Evolutionary conservation across 2,329 filamentous ascomycete species (phyloP).

Genomic region (Escovopsis weberi): DNA sequence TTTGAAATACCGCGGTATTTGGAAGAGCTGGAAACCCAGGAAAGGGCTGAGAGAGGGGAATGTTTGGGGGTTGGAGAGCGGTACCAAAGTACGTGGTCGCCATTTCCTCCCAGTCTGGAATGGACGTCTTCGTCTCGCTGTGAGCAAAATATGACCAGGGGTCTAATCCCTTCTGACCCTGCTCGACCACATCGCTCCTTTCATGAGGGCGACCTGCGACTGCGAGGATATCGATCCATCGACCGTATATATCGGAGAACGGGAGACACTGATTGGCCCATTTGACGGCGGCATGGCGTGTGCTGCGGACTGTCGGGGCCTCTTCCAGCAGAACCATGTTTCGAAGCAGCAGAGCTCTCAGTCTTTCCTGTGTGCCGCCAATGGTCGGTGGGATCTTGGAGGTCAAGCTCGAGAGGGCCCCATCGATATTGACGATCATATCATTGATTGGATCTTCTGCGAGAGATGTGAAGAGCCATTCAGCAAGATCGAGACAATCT

Average conservation of each 20-base stretch:
- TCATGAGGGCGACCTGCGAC: constrained; percentile 51
- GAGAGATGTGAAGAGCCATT: constrained; percentile 74
- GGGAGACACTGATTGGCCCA: constrained; percentile 82
- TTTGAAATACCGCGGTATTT: constrained; percentile 21
- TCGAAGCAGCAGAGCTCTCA: constrained; percentile 45
- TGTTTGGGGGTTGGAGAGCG: constrained; percentile 15
- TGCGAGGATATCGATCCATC: constrained; percentile 83
- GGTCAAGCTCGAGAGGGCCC: constrained; percentile 64
- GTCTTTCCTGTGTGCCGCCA: constrained; percentile 15
- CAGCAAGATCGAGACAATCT: constrained; percentile 38
- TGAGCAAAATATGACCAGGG: constrained; percentile 39
- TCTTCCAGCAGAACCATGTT: constrained; percentile 47
- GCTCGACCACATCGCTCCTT: constrained; percentile 72
- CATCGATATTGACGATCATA: constrained; percentile 77
- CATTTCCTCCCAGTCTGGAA: constrained; percentile 40
- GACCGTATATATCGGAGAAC: constrained; percentile 61
- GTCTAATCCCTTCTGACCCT: constrained; percentile 78
- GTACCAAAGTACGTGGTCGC: constrained; percentile 33
- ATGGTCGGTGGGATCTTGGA: constrained; percentile 25
- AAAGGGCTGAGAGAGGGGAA: constrained; percentile 13
- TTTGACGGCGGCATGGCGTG: constrained; percentile 68
- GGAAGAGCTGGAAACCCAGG: constrained; percentile 1
- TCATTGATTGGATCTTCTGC: constrained; percentile 63
- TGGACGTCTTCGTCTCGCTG: constrained; percentile 22
- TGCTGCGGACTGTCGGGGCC: constrained; percentile 48